These are phyloP conservation scores for Crithidia thermophila DNA, from an alignment of 208 protist genomes.

Conservation along the genomic window DNA sequence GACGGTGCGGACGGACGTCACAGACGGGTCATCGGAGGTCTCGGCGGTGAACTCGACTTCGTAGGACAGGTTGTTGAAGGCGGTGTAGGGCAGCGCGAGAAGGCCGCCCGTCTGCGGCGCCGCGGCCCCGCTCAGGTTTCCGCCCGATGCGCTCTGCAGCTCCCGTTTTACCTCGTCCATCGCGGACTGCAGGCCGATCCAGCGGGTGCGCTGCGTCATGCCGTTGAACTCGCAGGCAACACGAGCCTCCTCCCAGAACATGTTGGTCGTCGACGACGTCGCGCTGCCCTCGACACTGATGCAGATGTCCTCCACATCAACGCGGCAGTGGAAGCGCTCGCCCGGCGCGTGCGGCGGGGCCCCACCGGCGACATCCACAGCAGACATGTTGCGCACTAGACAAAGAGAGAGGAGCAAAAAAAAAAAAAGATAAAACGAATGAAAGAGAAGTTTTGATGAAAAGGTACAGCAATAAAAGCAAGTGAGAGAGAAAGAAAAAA, in stretches of 20 bases:
- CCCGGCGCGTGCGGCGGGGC: slow-evolving; percentile 17
- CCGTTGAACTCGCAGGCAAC: slow-evolving; percentile 44
- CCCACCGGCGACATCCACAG: neutral
- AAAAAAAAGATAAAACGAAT: too few relatives aligned
- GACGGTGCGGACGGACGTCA: slow-evolving; percentile 18
- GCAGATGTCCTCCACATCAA: slow-evolving; percentile 55
- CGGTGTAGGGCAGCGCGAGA: slow-evolving; percentile 36
- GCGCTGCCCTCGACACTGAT: slow-evolving; percentile 38
- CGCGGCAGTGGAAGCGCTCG: slow-evolving; percentile 42
- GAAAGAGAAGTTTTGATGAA: too few relatives aligned
- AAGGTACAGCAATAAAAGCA: too few relatives aligned
- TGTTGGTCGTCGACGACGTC: slow-evolving; percentile 15
- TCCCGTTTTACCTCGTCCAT: slow-evolving; percentile 30
- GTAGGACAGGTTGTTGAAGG: slow-evolving; percentile 58
- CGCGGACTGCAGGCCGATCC: slow-evolving; percentile 45
- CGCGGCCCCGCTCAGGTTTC: neutral
- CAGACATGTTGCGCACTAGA: neutral
- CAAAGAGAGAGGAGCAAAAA: neutral
- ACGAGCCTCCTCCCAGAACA: slow-evolving; percentile 64
- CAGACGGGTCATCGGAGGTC: neutral
- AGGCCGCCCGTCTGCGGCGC: slow-evolving; percentile 22
- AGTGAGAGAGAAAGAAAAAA: too few relatives aligned
- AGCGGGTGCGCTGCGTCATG: slow-evolving; percentile 54
- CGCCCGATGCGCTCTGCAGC: neutral
- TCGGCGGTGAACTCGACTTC: slow-evolving; percentile 49